Evolutionary conservation across 2,329 filamentous ascomycete genomes (phyloP).

Genomic region (Paecilomyces sp.): DNA sequence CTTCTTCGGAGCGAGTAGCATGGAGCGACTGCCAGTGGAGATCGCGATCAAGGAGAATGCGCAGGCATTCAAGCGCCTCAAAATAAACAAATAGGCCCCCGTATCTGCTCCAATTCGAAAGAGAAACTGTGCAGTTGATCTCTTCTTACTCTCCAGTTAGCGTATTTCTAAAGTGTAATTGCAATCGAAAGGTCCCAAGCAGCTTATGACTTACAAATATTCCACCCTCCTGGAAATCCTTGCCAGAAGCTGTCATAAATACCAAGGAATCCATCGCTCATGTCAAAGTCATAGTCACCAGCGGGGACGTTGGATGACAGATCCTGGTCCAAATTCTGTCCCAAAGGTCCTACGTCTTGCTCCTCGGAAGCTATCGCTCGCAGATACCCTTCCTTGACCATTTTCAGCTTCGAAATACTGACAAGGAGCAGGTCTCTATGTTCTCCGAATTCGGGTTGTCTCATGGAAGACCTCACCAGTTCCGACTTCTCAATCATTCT

Average conservation of each 20-base stretch:
- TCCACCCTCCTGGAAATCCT: background rate
- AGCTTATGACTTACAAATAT: background rate
- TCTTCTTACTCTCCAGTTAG: background rate
- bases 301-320: background rate
- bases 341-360: background rate
- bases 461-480: background rate
- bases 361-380: background rate
- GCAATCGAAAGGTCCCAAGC: background rate
- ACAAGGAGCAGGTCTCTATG: background rate
- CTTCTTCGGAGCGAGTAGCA: constrained; percentile 62
- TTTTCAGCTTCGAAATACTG: background rate
- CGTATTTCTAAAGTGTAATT: background rate
- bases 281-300: background rate
- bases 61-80: constrained; percentile 45
- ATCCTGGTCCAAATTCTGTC: background rate
- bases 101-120: background rate
- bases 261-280: background rate
- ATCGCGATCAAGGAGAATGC: constrained; percentile 55
- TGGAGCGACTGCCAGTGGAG: constrained; percentile 64
- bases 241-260: background rate
- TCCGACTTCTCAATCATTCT: background rate
- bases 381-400: background rate
- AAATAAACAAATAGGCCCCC: constrained; percentile 8
- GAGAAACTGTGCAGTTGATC: background rate
- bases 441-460: background rate